Evolutionary conservation across 805 yeast genomes (phyloP).

Genomic region (Kodamaea sagamina): DNA sequence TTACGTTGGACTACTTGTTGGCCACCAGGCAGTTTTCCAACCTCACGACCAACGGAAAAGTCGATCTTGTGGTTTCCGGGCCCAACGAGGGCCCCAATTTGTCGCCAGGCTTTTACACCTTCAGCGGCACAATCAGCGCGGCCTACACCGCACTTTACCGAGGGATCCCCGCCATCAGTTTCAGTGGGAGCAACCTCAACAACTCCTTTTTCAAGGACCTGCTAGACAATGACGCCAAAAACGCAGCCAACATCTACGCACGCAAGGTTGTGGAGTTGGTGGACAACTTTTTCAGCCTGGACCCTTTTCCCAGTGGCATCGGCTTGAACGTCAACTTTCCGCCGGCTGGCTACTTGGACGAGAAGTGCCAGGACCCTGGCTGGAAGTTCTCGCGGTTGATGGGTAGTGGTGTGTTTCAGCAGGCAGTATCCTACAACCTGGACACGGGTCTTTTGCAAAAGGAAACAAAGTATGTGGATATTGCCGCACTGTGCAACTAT

Average conservation of each 20-base stretch:
- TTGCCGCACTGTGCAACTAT: conserved; percentile 12
- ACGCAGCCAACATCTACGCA: conserved; percentile 30
- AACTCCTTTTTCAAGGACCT: conserved; percentile 30
- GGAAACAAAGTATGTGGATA: conserved; percentile 18
- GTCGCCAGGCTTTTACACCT: conserved; percentile 30
- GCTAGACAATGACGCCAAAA: conserved; percentile 19
- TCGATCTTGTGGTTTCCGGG: conserved; percentile 30
- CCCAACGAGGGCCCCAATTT: conserved; percentile 35
- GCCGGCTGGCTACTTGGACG: conserved; percentile 23
- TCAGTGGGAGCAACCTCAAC: conserved; percentile 28
- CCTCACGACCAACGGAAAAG: conserved; percentile 16
- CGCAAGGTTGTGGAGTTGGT: conserved; percentile 27
- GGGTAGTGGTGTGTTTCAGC: conserved; percentile 16
- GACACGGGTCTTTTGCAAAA: conserved; percentile 10
- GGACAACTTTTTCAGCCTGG: conserved; percentile 20
- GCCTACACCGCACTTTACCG: conserved; percentile 27
- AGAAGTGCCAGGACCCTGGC: conserved; percentile 20
- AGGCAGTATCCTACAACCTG: conserved; percentile 12
- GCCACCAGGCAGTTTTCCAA: conserved; percentile 21
- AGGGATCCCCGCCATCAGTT: conserved; percentile 29
- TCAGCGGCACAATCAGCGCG: conserved; percentile 30
- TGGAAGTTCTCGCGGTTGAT: conserved; percentile 17
- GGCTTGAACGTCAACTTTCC: conserved; percentile 32
- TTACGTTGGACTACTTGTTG: conserved; percentile 28
- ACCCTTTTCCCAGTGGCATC: conserved; percentile 22